Evolutionary conservation across 306 rosid genomes (phyloP).

Genomic region (Hippophae tibetana): DNA sequence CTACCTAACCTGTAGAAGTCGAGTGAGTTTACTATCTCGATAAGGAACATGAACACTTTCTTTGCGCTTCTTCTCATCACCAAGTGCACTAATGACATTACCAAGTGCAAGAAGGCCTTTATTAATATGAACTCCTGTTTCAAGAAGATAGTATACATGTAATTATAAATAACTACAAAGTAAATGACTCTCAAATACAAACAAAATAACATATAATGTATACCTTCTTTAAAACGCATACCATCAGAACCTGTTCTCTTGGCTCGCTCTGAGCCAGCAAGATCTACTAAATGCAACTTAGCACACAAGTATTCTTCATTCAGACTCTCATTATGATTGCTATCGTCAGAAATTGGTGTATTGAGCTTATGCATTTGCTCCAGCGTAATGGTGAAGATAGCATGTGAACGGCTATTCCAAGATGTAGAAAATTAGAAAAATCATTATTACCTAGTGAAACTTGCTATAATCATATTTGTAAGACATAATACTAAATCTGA

Average conservation of each 20-base stretch:
- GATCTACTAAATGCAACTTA: slow-evolving; percentile 94
- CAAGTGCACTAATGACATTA: slow-evolving; percentile 98
- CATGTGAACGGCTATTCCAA: slow-evolving; percentile 85
- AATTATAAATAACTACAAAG: slow-evolving; percentile 16
- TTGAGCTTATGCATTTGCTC: slow-evolving; percentile 88
- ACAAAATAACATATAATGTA: slow-evolving; percentile 13
- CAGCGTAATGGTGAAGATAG: slow-evolving; percentile 95
- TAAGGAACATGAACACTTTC: slow-evolving; percentile 96
- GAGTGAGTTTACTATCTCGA: slow-evolving; percentile 95
- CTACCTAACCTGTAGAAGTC: slow-evolving; percentile 84
- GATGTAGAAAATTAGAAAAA: slow-evolving; percentile 21
- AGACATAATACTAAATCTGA: background rate
- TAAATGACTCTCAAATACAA: slow-evolving; percentile 5
- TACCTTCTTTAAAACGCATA: slow-evolving; percentile 95
- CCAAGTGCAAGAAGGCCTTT: slow-evolving; percentile 99
- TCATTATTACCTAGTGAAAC: slow-evolving; percentile 11
- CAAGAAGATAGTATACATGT: slow-evolving; percentile 17
- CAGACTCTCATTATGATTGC: slow-evolving; percentile 38
- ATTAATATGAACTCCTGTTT: slow-evolving; percentile 93
- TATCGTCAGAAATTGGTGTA: slow-evolving; percentile 34
- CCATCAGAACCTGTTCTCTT: slow-evolving; percentile 99
- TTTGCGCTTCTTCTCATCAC: slow-evolving; percentile 98
- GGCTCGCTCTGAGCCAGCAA: slow-evolving; percentile 99
- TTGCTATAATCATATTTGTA: slow-evolving; percentile 2
- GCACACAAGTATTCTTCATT: slow-evolving; percentile 89